A percentile compares a stretch with the other conserved stretches of the same genome.
Evolutionary conservation across 2,329 filamentous ascomycete genomes (phyloP).

Genomic region (Penicillium expansum): DNA sequence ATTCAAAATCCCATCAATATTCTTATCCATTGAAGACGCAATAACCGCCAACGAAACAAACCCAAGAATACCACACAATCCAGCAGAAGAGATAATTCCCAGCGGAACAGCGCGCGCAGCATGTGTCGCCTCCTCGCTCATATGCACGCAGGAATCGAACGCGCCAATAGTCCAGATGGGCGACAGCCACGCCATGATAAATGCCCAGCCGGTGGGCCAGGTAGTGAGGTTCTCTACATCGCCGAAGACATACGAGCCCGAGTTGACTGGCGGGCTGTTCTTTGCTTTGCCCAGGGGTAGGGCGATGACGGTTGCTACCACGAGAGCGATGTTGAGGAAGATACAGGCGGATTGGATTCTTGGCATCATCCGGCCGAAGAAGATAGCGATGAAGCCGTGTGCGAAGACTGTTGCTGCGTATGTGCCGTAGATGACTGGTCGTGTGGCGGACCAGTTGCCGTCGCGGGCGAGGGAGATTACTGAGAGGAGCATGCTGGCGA

Average conservation of each 20-base stretch:
- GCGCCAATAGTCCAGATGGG: conserved; percentile 60
- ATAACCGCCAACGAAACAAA: conserved; percentile 59
- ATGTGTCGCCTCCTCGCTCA: conserved; percentile 61
- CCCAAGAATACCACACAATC: conserved; percentile 49
- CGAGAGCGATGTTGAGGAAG: conserved; percentile 53
- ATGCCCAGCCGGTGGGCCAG: conserved; percentile 58
- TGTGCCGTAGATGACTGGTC: conserved; percentile 55
- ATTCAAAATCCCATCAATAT: conserved; percentile 50
- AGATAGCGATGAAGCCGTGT: conserved; percentile 54
- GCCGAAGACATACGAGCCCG: conserved; percentile 49
- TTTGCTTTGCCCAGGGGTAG: conserved; percentile 47
- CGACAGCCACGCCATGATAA: conserved; percentile 59
- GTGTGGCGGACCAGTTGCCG: conserved; percentile 53
- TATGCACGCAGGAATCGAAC: conserved; percentile 59
- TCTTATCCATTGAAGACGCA: conserved; percentile 55
- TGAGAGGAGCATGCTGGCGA: conserved; percentile 52
- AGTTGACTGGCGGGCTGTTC: conserved; percentile 15
- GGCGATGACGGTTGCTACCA: conserved; percentile 53
- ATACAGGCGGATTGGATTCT: conserved; percentile 56
- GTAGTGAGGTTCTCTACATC: conserved; percentile 57
- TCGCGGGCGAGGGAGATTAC: conserved; percentile 56
- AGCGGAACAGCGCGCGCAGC: conserved; percentile 55
- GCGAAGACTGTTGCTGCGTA: conserved; percentile 54
- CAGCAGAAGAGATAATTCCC: conserved; percentile 26
- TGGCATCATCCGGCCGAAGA: conserved; percentile 54